Percentiles rank a stretch among this genome's conserved stretches.
Conservation (phyloP, 306 rosid genomes). For the Echinosophora koreensis region DNA sequence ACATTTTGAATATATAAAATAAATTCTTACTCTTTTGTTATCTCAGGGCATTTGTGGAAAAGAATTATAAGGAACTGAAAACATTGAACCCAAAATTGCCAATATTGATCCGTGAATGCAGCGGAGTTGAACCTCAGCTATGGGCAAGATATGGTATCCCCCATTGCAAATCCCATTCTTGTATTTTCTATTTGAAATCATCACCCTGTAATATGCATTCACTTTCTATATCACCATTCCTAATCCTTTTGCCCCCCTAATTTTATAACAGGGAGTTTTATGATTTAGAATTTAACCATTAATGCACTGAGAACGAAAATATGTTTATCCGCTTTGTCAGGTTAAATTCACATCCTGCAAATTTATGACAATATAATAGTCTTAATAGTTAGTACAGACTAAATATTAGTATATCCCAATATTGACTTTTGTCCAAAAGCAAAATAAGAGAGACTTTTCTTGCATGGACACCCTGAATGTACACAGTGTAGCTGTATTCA, state of each 20-base stretch:
- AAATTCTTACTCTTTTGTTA: slow-evolving; percentile 27
- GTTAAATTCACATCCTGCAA: slow-evolving; percentile 1
- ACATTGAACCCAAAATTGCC: slow-evolving; percentile 87
- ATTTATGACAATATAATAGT: neutral
- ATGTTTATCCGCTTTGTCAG: slow-evolving; percentile 10
- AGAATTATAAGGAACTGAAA: slow-evolving; percentile 84
- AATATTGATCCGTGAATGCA: slow-evolving; percentile 90
- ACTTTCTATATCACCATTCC: neutral
- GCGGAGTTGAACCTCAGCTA: slow-evolving; percentile 84
- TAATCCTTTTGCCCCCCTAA: neutral
- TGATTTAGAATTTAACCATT: neutral
- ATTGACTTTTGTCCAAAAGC: slow-evolving; percentile 5
- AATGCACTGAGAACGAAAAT: neutral
- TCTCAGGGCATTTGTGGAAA: slow-evolving; percentile 84
- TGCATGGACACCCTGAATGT: neutral
- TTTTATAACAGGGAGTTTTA: neutral
- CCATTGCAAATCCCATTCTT: slow-evolving; percentile 26
- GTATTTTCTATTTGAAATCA: slow-evolving; percentile 18
- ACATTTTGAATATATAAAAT: slow-evolving; percentile 15
- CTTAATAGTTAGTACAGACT: slow-evolving; percentile 3
- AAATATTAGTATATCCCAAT: neutral
- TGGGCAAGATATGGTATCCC: slow-evolving; percentile 96
- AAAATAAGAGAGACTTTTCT: neutral
- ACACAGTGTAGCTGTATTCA: slow-evolving; percentile 22
- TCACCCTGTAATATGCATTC: slow-evolving; percentile 13